These are phyloP conservation scores for Yamadazyma diospyri DNA, from an alignment of 1,139 yeast species.

Conservation along the genomic window DNA sequence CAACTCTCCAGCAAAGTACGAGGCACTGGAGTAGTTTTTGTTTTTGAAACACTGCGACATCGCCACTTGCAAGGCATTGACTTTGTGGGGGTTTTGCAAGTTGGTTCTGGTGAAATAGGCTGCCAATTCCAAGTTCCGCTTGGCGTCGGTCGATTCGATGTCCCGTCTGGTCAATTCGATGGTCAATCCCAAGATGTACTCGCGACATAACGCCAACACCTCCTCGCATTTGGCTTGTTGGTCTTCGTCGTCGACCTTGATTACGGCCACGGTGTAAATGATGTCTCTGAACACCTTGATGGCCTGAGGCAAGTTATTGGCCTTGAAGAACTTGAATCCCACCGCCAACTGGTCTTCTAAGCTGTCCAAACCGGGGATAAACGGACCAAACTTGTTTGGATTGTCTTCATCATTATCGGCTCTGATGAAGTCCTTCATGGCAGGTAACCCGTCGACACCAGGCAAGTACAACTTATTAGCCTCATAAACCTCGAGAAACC, in stretches of 20 bases:
- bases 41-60: slow-evolving; percentile 87
- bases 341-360: slow-evolving; percentile 62
- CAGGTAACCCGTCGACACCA: slow-evolving; percentile 66
- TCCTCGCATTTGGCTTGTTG: slow-evolving; percentile 77
- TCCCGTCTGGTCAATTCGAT: slow-evolving; percentile 87
- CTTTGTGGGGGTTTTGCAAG: slow-evolving; percentile 77
- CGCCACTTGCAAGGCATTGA: slow-evolving; percentile 91
- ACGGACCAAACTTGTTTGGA: slow-evolving; percentile 57
- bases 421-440: slow-evolving; percentile 68
- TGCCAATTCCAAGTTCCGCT: slow-evolving; percentile 89
- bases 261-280: slow-evolving; percentile 69
- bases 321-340: slow-evolving; percentile 81
- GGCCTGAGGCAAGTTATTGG: slow-evolving; percentile 79
- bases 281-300: slow-evolving; percentile 74
- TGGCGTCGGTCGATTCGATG: slow-evolving; percentile 63
- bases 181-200: slow-evolving; percentile 86
- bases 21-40: slow-evolving; percentile 85
- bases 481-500: slow-evolving; percentile 81
- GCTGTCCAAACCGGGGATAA: slow-evolving; percentile 69
- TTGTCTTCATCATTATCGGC: slow-evolving; percentile 57
- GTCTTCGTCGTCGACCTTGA: slow-evolving; percentile 68
- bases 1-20: slow-evolving; percentile 84
- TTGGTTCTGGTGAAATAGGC: slow-evolving; percentile 89
- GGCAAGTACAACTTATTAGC: slow-evolving; percentile 74
- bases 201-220: slow-evolving; percentile 72